These are phyloP conservation scores for Annulohypoxylon maeteangense DNA, from an alignment of 495 filamentous ascomycete genomes.

Conservation along the genomic window DNA sequence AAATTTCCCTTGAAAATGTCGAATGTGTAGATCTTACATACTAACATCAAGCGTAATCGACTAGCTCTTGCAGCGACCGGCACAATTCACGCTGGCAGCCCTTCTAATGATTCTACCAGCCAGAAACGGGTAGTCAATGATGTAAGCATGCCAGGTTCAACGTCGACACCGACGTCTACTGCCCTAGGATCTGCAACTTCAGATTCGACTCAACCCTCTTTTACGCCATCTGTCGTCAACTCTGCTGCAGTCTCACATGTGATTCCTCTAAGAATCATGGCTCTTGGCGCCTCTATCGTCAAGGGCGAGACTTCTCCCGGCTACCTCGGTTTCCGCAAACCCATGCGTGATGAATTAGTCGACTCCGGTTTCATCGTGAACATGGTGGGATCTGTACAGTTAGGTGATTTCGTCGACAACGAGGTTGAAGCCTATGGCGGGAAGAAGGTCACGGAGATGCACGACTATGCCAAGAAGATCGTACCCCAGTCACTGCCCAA, in stretches of 20 bases:
- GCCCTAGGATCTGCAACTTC: neutral
- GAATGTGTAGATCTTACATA: neutral
- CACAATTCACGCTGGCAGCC: constrained; percentile 12
- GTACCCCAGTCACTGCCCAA: constrained; percentile 47
- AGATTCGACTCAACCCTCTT: neutral
- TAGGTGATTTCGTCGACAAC: constrained; percentile 50
- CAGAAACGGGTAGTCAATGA: constrained; percentile 10
- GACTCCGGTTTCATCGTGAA: constrained; percentile 41
- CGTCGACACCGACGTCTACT: neutral
- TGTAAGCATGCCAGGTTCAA: neutral
- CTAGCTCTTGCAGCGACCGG: constrained; percentile 31
- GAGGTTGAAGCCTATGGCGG: constrained; percentile 49
- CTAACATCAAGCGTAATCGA: constrained; percentile 4
- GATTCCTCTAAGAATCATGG: constrained; percentile 58
- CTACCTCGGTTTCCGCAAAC: constrained; percentile 64
- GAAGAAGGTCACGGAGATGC: constrained; percentile 49
- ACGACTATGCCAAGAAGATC: constrained; percentile 33
- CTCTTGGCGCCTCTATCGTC: constrained; percentile 68
- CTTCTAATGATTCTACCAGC: neutral
- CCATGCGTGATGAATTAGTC: constrained; percentile 50
- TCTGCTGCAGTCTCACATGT: constrained; percentile 8
- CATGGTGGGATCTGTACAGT: constrained; percentile 47
- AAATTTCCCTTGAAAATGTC: neutral
- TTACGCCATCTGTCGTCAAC: constrained; percentile 6
- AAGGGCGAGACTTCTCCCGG: constrained; percentile 59